Evolutionary conservation across 1,284 basidiomycete genomes (phyloP), one percentile per base, ranked within the genome.

Genomic region (Entoloma clypeatum): DNA sequence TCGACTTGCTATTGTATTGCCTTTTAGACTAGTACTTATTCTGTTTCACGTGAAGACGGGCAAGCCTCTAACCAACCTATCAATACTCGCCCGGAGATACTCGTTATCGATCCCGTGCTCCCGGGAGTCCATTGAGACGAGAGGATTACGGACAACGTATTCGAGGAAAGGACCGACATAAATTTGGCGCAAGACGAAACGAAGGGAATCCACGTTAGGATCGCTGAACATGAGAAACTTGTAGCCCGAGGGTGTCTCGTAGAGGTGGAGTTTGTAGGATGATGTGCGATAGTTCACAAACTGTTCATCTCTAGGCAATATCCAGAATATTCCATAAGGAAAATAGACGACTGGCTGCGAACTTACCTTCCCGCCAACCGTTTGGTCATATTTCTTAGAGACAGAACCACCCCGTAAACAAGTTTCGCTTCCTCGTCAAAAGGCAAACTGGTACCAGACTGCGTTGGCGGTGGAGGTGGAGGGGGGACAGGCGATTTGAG

Each of bases 391-490:
- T 93, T 95, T 41, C 92, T 70, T 50, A 99, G 62, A 5, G 92
- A 95, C 40, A 97, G 72, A 13, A 99, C 77, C 31, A 99, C 89
- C 45, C 96, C 96, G 59, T 98, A 99, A 0, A 99, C 93, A 40
- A 99, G 77, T 63, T 99, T 99, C 2, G 89, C 86, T 64, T 99
- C 94, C 64, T 99, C 95, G 58, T 99, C 94, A 52, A 99, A 97
- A 4, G 94, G 75, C 17, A 97, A 68, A 8, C 75, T 74, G n/a
- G 73, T 72, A 37, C 61, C 67, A 18, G 65, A 58, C 4, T 56
- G 33, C 10, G 52, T 38, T 9, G 60, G 53, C 13, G 61, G 63
- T 2, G 55, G 50, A 18, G 61, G 63, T 36, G 64, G 61, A 4
- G 67, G 54, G 10, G 67, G 58, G 4, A 59, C 47, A 8, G 68